Evolutionary conservation across 345 rosid genomes (phyloP).

Genomic region (Gossypium stocksii): DNA sequence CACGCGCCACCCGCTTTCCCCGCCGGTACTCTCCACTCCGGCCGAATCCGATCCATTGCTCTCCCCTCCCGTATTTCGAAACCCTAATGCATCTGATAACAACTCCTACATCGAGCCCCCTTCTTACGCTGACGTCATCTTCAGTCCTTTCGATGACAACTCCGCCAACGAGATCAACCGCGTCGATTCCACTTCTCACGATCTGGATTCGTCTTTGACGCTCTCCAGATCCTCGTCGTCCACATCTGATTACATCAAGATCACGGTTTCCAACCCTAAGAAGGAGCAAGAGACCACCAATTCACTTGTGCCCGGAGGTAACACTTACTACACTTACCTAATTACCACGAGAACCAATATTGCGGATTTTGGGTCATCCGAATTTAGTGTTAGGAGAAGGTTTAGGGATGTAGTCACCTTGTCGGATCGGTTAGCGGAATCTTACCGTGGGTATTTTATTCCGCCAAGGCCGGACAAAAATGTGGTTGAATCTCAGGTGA

Average conservation of each 20-base stretch:
- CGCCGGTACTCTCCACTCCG: conserved; percentile 36
- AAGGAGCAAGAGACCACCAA: conserved; percentile 75
- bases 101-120: conserved; percentile 85
- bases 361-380: conserved; percentile 55
- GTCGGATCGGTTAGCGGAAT: conserved; percentile 74
- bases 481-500: conserved; percentile 90
- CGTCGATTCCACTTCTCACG: conserved; percentile 38
- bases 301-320: conserved; percentile 79
- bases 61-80: conserved; percentile 38
- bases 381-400: conserved; percentile 75
- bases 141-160: conserved; percentile 70
- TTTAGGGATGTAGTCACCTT: conserved; percentile 80
- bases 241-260: conserved; percentile 52
- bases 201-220: conserved; percentile 33
- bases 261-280: conserved; percentile 82
- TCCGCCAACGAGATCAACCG: conserved; percentile 53
- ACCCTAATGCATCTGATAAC: conserved; percentile 33
- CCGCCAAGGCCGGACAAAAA: conserved; percentile 94
- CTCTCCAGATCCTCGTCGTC: conserved; percentile 61
- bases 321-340: conserved; percentile 58
- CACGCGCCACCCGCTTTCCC: conserved; percentile 53
- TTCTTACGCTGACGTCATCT: conserved; percentile 77
- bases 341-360: conserved; percentile 83
- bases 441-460: conserved; percentile 77
- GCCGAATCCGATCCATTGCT: conserved; percentile 81